A percentile compares a stretch with the other conserved stretches of the same genome.
Conservation (phyloP, 805 yeast species). For the Candida montana region DNA sequence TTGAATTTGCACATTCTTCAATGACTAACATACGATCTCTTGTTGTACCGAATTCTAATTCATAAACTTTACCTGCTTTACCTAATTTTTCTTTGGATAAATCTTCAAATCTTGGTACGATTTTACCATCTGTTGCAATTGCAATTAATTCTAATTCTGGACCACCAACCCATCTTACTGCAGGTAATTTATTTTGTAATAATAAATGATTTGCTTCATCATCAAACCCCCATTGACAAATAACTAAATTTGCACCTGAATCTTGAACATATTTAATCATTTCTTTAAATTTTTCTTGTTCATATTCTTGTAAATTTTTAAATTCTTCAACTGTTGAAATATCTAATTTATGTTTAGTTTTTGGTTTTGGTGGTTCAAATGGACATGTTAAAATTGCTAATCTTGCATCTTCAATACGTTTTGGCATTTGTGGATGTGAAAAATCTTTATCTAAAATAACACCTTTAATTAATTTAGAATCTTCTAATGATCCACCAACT, state of each 20-base stretch:
- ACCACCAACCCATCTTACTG: slow-evolving; percentile 99
- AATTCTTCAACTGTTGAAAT: slow-evolving; percentile 93
- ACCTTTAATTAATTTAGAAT: slow-evolving; percentile 81
- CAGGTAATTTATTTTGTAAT: slow-evolving; percentile 83
- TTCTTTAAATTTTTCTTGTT: slow-evolving; percentile 81
- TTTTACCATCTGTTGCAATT: slow-evolving; percentile 94
- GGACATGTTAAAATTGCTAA: slow-evolving; percentile 97
- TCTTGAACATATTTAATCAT: slow-evolving; percentile 85
- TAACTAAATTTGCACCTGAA: slow-evolving; percentile 92
- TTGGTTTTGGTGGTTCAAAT: slow-evolving; percentile 99
- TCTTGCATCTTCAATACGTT: slow-evolving; percentile 68
- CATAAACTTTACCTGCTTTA: slow-evolving; percentile 76
- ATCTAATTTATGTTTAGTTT: slow-evolving; percentile 95
- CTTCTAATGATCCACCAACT: slow-evolving; percentile 90
- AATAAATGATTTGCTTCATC: slow-evolving; percentile 96
- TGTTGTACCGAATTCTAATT: slow-evolving; percentile 93
- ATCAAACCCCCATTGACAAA: slow-evolving; percentile 99
- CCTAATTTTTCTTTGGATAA: slow-evolving; percentile 79
- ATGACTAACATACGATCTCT: slow-evolving; percentile 93
- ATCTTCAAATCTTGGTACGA: slow-evolving; percentile 96
- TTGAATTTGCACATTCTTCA: slow-evolving; percentile 80
- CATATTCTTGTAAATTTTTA: slow-evolving; percentile 84
- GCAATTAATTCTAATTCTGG: slow-evolving; percentile 94
- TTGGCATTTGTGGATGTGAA: slow-evolving; percentile 98
- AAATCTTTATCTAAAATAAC: slow-evolving; percentile 94